A percentile compares a stretch with the other conserved stretches of the same genome.
Evolutionary conservation across 2,329 filamentous ascomycete species (phyloP).

Genomic region (Colletotrichum ledebouriae): DNA sequence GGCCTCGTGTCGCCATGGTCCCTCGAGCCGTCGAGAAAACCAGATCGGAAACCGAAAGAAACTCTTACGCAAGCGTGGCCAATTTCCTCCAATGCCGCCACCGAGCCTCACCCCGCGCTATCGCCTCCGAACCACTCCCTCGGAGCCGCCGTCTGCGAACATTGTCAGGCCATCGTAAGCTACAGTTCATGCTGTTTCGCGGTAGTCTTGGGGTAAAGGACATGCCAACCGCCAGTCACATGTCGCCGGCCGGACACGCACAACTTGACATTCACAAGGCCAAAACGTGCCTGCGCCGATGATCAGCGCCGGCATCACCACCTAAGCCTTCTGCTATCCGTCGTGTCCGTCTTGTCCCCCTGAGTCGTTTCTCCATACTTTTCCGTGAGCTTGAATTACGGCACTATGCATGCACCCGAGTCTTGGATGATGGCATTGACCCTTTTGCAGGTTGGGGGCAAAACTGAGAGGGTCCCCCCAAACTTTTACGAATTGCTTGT

Average conservation of each 20-base stretch:
- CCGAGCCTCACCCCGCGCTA: constrained; percentile 9
- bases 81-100: constrained; percentile 33
- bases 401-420: constrained; percentile 35
- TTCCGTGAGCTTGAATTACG: constrained; percentile 36
- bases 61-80: constrained; percentile 14
- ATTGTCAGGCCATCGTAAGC: constrained; percentile 5
- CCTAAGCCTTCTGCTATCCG: constrained; percentile 34
- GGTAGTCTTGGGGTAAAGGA: constrained; percentile 7
- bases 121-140: constrained; percentile 28
- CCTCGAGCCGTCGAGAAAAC: constrained; percentile 22
- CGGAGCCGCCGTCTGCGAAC: constrained; percentile 23
- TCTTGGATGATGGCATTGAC: constrained; percentile 39
- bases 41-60: constrained; percentile 12
- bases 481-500: constrained; percentile 6
- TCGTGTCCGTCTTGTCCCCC: constrained; percentile 31
- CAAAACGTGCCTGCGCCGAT: constrained; percentile 33
- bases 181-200: not conserved
- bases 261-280: not conserved
- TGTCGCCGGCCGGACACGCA: constrained; percentile 6
- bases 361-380: constrained; percentile 13
- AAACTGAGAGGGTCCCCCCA: constrained; percentile 12
- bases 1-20: constrained; percentile 22
- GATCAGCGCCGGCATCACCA: constrained; percentile 25
- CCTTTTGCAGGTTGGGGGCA: constrained; percentile 8
- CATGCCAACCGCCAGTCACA: not conserved